Base-by-base conservation (phyloP, 306 rosid species). In the Trichosanthes truncata region DNA sequence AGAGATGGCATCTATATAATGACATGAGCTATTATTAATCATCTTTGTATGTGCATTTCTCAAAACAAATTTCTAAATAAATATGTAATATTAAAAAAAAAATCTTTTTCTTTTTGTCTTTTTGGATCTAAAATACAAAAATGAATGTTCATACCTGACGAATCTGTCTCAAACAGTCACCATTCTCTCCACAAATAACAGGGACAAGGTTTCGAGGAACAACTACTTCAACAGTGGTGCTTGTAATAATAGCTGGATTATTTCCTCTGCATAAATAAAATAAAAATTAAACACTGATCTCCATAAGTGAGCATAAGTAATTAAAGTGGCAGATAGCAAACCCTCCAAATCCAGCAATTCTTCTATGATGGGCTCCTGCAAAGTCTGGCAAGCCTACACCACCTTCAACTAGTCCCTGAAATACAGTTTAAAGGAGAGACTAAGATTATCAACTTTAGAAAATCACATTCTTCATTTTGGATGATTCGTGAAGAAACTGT, bases 111-210 rank as follows among this genome's bases (percentile, higher is more conserved):
- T 67, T 66, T 36, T 14, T 63, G 20, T 15, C n/a, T n/a, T 20
- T 40, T 9, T 66, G 0, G 36, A 71, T 25, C 21, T 45, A 23
- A 25, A 48, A 3, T 45, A 43, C 52, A 36, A 7, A 23, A 71
- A 45, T 46, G 38, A 26, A 43, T 26, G 52, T 46, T 73, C 59
- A 48, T 85, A 93, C 99, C 97, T 93, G 90, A 43, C 92, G 93
- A 82, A 96, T 93, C 86, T 93, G 99, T 82, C 84, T 96, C 87
- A 96, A 84, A 87, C 99, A 96, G 89, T 91, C 98, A 81, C 97
- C 99, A 85, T 96, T 92, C 84, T 93, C 99, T 41, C 98, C 99
- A 79, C 84, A 88, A 79, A 96, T 90, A 68, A 68, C 84, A 20
- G 98, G 93, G 82, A 96, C 97, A 81, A 91, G 26, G 38, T 85